Evolutionary conservation across 148 eudicot species (phyloP), one percentile per base, ranked within the genome.

Genomic region (Diospyros kaki): DNA sequence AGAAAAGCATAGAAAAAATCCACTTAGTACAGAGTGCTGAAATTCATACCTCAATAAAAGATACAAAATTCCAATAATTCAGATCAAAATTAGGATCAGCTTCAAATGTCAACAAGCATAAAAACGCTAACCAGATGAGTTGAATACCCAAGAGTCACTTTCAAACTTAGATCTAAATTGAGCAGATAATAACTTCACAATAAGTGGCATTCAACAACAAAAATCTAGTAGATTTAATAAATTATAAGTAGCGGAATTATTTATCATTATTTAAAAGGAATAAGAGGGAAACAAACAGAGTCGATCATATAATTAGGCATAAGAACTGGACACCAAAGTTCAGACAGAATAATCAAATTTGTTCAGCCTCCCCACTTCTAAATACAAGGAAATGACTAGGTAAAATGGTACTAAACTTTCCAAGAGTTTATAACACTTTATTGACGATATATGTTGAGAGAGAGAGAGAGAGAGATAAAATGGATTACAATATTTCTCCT

Each of bases 1-100:
- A 76, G 68, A 66, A 38, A 2, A 77, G 44, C 17, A 66, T 46
- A 62, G 50, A 56, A 71, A 69, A 51, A n/a, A n/a, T n/a, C n/a
- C n/a, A n/a, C n/a, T n/a, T n/a, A n/a, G n/a, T n/a, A n/a, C n/a
- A n/a, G n/a, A n/a, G n/a, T n/a, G n/a, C n/a, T n/a, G n/a, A n/a
- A n/a, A n/a, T n/a, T n/a, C n/a, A n/a, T n/a, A n/a, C n/a, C n/a
- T n/a, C n/a, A n/a, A n/a, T n/a, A 39, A 7, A 28, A 45, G 2
- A 4, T 69, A 67, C 42, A 38, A 41, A 58, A 10, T 18, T 18
- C 45, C 65, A 10, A 13, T 42, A 38, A 63, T 12, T 73, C 50
- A 46, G 45, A 73, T 50, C 42, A 62, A 14, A 39, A 6, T 14
- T 46, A 51, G 46, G 39, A 14, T 40, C 50, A 7, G 17, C 13